These are phyloP conservation scores for Cyamopsis tetragonoloba DNA, from an alignment of 306 rosid genomes.

Conservation along the genomic window DNA sequence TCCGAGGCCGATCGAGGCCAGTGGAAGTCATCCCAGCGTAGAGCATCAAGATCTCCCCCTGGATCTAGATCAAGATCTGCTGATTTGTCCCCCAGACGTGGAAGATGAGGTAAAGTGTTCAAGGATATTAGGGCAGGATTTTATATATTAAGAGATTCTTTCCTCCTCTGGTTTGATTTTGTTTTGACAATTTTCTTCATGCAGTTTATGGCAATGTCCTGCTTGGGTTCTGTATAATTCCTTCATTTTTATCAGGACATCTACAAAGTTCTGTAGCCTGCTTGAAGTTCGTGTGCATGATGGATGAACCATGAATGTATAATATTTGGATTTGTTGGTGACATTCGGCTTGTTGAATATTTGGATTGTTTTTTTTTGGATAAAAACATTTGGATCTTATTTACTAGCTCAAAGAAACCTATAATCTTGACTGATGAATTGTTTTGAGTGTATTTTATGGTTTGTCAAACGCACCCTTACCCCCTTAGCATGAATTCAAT, in stretches of 20 bases:
- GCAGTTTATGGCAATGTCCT: slow-evolving; percentile 24
- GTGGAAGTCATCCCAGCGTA: slow-evolving; percentile 65
- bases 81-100: slow-evolving; percentile 66
- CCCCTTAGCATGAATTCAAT: neutral
- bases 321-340: neutral
- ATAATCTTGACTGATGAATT: neutral
- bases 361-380: no score
- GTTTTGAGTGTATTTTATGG: neutral
- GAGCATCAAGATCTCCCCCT: slow-evolving; percentile 78
- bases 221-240: slow-evolving; percentile 29
- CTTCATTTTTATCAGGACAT: slow-evolving; percentile 6
- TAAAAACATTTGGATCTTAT: no score
- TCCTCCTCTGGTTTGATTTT: neutral
- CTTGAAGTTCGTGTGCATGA: neutral
- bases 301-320: slow-evolving; percentile 18
- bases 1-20: slow-evolving; percentile 54
- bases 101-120: slow-evolving; percentile 47
- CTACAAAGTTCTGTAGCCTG: slow-evolving; percentile 15
- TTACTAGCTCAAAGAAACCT: neutral
- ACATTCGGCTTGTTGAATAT: neutral
- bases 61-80: slow-evolving; percentile 78
- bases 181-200: slow-evolving; percentile 18
- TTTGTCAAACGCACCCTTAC: neutral
- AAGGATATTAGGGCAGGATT: neutral
- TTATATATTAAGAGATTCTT: neutral